These are phyloP conservation scores for Russula lepida DNA, from an alignment of 768 basidiomycete species.

Conservation along the genomic window DNA sequence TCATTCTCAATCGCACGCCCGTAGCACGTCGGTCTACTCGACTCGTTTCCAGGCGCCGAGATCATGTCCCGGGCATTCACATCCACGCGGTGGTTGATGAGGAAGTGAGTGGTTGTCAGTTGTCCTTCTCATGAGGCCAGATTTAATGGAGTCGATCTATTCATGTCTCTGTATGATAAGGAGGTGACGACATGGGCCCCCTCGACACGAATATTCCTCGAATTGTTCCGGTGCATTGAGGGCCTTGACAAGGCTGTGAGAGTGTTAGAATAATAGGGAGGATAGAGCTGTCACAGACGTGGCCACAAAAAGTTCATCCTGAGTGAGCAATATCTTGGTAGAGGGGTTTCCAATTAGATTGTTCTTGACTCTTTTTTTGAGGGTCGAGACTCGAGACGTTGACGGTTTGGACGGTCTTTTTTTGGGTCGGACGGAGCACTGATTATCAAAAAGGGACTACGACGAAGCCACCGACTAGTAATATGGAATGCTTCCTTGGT, in stretches of 20 bases:
- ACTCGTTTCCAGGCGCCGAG: too few relatives aligned
- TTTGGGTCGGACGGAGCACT: too few relatives aligned
- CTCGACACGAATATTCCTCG: slow-evolving; percentile 50
- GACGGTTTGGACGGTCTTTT: slow-evolving; percentile 25
- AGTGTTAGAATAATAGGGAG: slow-evolving; percentile 29
- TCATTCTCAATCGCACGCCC: too few relatives aligned
- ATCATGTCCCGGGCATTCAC: too few relatives aligned
- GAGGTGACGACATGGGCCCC: slow-evolving; percentile 71
- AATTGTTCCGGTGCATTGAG: slow-evolving; percentile 37
- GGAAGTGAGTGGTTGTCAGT: too few relatives aligned
- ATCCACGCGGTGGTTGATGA: too few relatives aligned
- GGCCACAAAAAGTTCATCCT: slow-evolving; percentile 47
- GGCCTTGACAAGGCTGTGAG: slow-evolving; percentile 49
- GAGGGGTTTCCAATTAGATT: slow-evolving; percentile 71
- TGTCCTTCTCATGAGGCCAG: too few relatives aligned
- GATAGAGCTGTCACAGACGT: slow-evolving; percentile 34
- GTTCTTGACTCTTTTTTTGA: slow-evolving; percentile 71
- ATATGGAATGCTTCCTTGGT: too few relatives aligned
- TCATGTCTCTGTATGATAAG: slow-evolving; percentile 65
- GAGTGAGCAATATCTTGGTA: slow-evolving; percentile 51
- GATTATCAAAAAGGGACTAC: too few relatives aligned
- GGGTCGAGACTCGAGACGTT: slow-evolving; percentile 38
- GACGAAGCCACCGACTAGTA: too few relatives aligned
- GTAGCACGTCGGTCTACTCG: too few relatives aligned
- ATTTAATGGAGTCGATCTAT: too few relatives aligned